Percentiles rank a stretch among this genome's conserved stretches.
These are phyloP conservation scores for Papilionanthe hybrid DNA, from an alignment of 116 monocot species.

Conservation along the genomic window DNA sequence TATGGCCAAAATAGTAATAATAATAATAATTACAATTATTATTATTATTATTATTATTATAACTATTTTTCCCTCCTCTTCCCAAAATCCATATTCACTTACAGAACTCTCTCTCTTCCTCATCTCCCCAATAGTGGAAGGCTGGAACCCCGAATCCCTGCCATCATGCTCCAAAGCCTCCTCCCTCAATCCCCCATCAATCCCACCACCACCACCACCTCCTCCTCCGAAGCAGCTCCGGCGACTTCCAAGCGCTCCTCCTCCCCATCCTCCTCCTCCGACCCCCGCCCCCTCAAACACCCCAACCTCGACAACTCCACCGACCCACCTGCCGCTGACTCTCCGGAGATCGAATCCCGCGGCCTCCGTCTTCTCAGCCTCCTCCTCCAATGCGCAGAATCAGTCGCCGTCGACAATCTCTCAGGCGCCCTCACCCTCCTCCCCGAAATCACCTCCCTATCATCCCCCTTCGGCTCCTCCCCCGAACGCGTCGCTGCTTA, in stretches of 20 bases:
- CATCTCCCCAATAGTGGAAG: not conserved
- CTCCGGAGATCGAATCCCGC: constrained; percentile 18
- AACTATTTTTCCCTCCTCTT: not conserved
- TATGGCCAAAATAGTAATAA: too few species aligned
- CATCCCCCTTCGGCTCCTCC: constrained; percentile 82
- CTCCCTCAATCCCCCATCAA: constrained; percentile 33
- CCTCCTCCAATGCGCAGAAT: constrained; percentile 84
- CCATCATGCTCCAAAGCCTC: constrained; percentile 46
- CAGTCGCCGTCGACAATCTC: constrained; percentile 49
- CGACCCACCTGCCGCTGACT: not conserved
- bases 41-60: too few species aligned
- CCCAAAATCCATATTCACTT: not conserved
- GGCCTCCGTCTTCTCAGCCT: constrained; percentile 72
- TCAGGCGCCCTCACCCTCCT: constrained; percentile 50
- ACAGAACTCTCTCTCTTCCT: not conserved
- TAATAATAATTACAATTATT: too few species aligned
- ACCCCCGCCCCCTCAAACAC: constrained; percentile 8
- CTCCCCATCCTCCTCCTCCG: constrained; percentile 8
- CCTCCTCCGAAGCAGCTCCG: not conserved
- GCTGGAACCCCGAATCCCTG: not conserved
- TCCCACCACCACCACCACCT: not conserved
- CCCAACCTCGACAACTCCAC: not conserved
- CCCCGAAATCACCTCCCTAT: constrained; percentile 61
- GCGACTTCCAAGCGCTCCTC: constrained; percentile 20
- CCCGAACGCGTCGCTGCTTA: constrained; percentile 84